A percentile compares a stretch with the other conserved stretches of the same genome.
Conservation (phyloP, 1,139 yeast genomes). For the Yamadazyma atlantica region DNA sequence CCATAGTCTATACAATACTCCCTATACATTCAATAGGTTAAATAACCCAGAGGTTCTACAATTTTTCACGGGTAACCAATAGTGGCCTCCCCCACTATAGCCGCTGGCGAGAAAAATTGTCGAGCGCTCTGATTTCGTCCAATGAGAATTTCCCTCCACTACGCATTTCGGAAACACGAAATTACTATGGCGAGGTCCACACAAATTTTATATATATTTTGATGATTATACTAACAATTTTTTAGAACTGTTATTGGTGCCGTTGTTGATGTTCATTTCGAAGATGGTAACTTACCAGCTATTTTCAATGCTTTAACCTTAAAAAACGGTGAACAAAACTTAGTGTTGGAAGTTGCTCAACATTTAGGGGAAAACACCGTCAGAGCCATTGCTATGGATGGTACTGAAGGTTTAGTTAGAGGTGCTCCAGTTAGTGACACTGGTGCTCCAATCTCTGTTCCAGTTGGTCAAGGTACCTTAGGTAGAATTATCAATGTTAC, state of each 20-base stretch:
- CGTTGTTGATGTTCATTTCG: conserved; percentile 99
- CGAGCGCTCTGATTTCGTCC: conserved; percentile 20
- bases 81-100: too few relatives aligned
- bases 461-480: conserved; percentile 98
- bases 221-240: conserved; percentile 14
- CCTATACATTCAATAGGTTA: too few relatives aligned
- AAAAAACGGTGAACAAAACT: conserved; percentile 63
- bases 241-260: conserved; percentile 98
- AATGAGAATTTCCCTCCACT: conserved; percentile 29
- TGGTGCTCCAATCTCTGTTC: conserved; percentile 98
- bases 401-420: conserved; percentile 99
- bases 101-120: not conserved
- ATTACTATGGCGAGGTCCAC: not conserved
- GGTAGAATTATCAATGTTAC: conserved; percentile 98
- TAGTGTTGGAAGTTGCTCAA: conserved; percentile 98
- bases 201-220: conserved; percentile 1
- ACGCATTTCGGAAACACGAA: conserved; percentile 8
- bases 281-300: conserved; percentile 95
- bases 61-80: too few relatives aligned
- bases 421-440: conserved; percentile 91
- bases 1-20: too few relatives aligned
- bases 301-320: conserved; percentile 95
- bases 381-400: conserved; percentile 99
- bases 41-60: too few relatives aligned
- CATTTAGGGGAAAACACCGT: conserved; percentile 99